Evolutionary conservation across 2,329 filamentous ascomycete genomes (phyloP).

Genomic region (Fusarium sp.): DNA sequence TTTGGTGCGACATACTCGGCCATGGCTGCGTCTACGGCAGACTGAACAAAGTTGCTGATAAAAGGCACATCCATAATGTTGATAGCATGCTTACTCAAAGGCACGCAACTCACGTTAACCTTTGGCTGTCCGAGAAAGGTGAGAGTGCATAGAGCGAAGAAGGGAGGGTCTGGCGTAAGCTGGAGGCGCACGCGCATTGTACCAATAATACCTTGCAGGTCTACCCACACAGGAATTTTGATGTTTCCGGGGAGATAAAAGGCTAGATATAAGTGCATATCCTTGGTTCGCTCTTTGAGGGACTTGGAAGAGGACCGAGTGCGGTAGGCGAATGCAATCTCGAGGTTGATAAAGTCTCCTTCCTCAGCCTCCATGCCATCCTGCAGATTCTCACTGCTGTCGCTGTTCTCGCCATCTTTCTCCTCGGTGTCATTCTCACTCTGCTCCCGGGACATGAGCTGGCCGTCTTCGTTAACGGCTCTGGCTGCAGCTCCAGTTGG

Average conservation of each 20-base stretch:
- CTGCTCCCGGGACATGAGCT: conserved; percentile 59
- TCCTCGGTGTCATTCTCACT: conserved; percentile 52
- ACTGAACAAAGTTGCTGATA: conserved; percentile 81
- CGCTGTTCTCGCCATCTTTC: conserved; percentile 54
- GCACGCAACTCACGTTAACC: conserved; percentile 77
- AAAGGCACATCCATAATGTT: conserved; percentile 82
- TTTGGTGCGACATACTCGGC: conserved; percentile 83
- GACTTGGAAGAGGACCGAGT: conserved; percentile 71
- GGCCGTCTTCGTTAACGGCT: conserved; percentile 70
- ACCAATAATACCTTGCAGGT: conserved; percentile 78
- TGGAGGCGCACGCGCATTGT: conserved; percentile 77
- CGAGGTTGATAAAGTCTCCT: conserved; percentile 82
- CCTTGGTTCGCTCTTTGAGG: conserved; percentile 76
- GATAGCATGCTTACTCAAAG: conserved; percentile 74
- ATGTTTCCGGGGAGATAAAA: conserved; percentile 74
- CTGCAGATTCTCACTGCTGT: conserved; percentile 52
- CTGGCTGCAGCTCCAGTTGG: conserved; percentile 76
- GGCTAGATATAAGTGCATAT: conserved; percentile 74
- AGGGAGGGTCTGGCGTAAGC: conserved; percentile 80
- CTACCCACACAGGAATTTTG: conserved; percentile 77
- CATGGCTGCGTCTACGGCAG: conserved; percentile 78
- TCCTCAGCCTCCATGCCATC: conserved; percentile 81
- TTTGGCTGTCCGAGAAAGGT: conserved; percentile 82
- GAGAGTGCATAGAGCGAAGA: conserved; percentile 79
- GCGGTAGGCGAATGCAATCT: conserved; percentile 80